Base-by-base conservation (phyloP, 192 early-diverging fungal genomes). In the Chytriomyces confervae region DNA sequence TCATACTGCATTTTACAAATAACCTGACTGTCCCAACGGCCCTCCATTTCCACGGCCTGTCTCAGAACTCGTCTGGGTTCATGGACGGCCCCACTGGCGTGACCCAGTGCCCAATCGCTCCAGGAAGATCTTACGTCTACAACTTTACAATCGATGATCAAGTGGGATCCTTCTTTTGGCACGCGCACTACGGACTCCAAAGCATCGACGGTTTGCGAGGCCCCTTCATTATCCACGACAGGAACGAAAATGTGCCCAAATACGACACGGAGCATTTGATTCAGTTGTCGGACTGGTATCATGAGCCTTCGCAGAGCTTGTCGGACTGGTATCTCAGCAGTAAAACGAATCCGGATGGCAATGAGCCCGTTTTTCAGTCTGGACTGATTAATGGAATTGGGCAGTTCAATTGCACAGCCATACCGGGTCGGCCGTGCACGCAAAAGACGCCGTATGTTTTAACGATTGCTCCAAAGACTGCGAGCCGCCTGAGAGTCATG, bases 131-230 rank as follows among this genome's bases (percentile, higher is more conserved):
- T 64, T 91, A 91, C 83, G 91, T 92, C 0, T 95, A 95, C 77
- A 82, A 82, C n/a, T 89, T 92, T 67, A 84, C 85, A 7, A 80
- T 91, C 62, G 61, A 20, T 23, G n/a, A 23, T 46, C 49, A 69
- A 27, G 43, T n/a, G 1, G 71, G 71, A 16, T 46, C 69, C 20
- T 80, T 36, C 61, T 81, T 48, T 20, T 73, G 77, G 68, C 79
- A 83, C 50, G 76, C 66, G 24, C 80, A 83, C 44, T 61, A 77
- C 48, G 27, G 50, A 29, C 48, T 69, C 1, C 92, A 95, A 77
- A 93, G 93, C 80, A 85, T 91, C 62, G 93, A 95, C 67, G 94
- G 94, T 27, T 84, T 94, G 57, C 85, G 92, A 60, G 86, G 86
- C 5, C 88, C 94, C 7, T 70, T 95, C 13, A 89, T 95, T 46